A percentile compares a stretch with the other conserved stretches of the same genome.
These are phyloP conservation scores for Penicillium sp. DNA, from an alignment of 2,329 filamentous ascomycete genomes.

Conservation along the genomic window DNA sequence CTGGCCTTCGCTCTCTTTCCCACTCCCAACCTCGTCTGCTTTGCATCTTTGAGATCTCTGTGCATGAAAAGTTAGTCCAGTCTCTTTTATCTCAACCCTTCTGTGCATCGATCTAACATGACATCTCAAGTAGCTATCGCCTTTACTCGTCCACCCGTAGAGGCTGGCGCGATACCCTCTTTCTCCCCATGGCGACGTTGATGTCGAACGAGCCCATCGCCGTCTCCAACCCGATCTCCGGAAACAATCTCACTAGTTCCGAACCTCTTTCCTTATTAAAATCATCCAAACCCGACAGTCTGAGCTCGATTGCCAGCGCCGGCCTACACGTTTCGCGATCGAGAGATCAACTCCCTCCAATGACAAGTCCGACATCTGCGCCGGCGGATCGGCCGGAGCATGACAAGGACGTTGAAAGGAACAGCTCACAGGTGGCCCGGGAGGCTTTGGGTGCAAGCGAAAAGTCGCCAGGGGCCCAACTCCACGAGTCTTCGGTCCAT, in stretches of 20 bases:
- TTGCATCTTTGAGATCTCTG: conserved; percentile 13
- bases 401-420: conserved; percentile 34
- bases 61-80: conserved; percentile 24
- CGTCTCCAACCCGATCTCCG: conserved; percentile 37
- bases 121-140: conserved; percentile 32
- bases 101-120: conserved; percentile 33
- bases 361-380: conserved; percentile 53
- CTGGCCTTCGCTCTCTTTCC: conserved; percentile 21
- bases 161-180: conserved; percentile 31
- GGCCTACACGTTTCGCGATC: conserved; percentile 43
- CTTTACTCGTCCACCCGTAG: conserved; percentile 30
- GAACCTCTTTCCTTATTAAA: conserved; percentile 37
- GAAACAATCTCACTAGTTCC: conserved; percentile 30
- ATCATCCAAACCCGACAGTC: conserved; percentile 35
- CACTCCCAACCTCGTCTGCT: conserved; percentile 13
- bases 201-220: conserved; percentile 42
- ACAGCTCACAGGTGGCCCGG: conserved; percentile 41
- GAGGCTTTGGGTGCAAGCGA: conserved; percentile 41
- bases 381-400: conserved; percentile 32
- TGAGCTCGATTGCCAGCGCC: conserved; percentile 43
- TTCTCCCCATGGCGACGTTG: conserved; percentile 45
- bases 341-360: conserved; percentile 37
- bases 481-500: conserved; percentile 48
- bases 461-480: conserved; percentile 35
- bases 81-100: conserved; percentile 1